These are phyloP conservation scores for Microbotryum saponariae DNA, from an alignment of 1,284 basidiomycete genomes.

Conservation along the genomic window DNA sequence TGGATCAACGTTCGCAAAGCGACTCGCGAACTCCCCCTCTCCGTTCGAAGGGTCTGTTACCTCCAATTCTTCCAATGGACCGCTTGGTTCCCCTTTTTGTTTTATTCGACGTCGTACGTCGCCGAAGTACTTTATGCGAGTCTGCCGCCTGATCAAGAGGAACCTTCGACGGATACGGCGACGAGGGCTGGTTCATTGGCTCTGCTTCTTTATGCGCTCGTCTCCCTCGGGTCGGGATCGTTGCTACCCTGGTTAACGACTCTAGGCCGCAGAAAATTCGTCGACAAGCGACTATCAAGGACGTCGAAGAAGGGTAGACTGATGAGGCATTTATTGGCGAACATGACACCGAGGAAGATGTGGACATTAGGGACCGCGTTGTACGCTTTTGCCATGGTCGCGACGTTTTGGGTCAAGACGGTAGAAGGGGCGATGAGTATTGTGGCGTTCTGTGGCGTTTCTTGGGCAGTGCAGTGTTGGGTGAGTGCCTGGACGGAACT, in stretches of 20 bases:
- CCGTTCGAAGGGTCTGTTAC: conserved; percentile 77
- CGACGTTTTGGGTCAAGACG: conserved; percentile 74
- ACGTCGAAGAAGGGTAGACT: conserved; percentile 30
- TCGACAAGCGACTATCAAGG: conserved; percentile 19
- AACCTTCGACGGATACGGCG: conserved; percentile 59
- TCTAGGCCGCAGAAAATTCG: conserved; percentile 4
- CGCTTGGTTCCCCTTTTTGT: conserved; percentile 68
- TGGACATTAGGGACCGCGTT: conserved; percentile 73
- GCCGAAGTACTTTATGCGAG: conserved; percentile 26
- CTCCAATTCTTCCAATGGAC: conserved; percentile 73
- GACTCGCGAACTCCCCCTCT: conserved; percentile 53
- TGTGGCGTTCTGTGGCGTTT: conserved; percentile 77
- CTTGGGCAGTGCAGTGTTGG: conserved; percentile 88
- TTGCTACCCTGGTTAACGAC: conserved; percentile 66
- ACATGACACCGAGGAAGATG: conserved; percentile 75
- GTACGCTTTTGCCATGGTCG: conserved; percentile 65
- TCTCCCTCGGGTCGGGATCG: conserved; percentile 63
- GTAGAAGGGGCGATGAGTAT: conserved; percentile 64
- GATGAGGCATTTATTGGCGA: conserved; percentile 34
- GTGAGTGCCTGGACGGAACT: conserved; percentile 34
- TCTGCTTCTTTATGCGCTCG: conserved; percentile 64
- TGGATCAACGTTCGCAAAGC: no score
- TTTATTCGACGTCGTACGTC: conserved; percentile 50
- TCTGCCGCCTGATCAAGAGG: conserved; percentile 42
- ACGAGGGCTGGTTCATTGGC: conserved; percentile 76